Evolutionary conservation across 257 asterid genomes (phyloP).

Genomic region (Anisodus acutangulus): DNA sequence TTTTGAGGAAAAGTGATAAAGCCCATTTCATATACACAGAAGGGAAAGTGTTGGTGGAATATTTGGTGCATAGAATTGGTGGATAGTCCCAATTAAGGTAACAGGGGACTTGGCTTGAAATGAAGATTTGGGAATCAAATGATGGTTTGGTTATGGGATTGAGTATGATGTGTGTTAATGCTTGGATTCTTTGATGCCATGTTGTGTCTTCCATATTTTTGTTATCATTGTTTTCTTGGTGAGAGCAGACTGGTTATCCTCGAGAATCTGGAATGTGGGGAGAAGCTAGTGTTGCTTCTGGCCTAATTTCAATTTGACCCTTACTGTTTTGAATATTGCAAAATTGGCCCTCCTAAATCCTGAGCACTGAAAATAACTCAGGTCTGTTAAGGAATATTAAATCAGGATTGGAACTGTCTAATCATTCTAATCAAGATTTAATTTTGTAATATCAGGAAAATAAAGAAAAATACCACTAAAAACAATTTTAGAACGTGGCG

Average conservation of each 20-base stretch:
- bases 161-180: slow-evolving; percentile 75
- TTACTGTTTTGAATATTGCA: neutral
- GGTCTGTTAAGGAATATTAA: neutral
- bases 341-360: neutral
- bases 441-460: neutral
- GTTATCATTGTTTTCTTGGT: neutral
- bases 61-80: slow-evolving; percentile 71
- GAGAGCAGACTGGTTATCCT: neutral
- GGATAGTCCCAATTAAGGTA: slow-evolving; percentile 95
- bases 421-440: neutral
- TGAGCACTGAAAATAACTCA: neutral
- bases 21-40: slow-evolving; percentile 56
- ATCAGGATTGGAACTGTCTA: neutral
- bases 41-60: slow-evolving; percentile 39
- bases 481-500: neutral
- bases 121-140: slow-evolving; percentile 71
- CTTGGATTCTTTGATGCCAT: slow-evolving; percentile 72
- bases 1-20: slow-evolving; percentile 51
- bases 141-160: slow-evolving; percentile 70
- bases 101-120: slow-evolving; percentile 79
- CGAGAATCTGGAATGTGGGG: neutral
- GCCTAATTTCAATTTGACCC: slow-evolving; percentile 1
- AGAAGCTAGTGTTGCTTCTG: neutral
- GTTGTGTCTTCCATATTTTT: slow-evolving; percentile 61
- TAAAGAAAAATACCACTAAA: neutral